Base-by-base conservation (phyloP, 1,284 basidiomycete species). In the Exobasidium cylindrosporum region DNA sequence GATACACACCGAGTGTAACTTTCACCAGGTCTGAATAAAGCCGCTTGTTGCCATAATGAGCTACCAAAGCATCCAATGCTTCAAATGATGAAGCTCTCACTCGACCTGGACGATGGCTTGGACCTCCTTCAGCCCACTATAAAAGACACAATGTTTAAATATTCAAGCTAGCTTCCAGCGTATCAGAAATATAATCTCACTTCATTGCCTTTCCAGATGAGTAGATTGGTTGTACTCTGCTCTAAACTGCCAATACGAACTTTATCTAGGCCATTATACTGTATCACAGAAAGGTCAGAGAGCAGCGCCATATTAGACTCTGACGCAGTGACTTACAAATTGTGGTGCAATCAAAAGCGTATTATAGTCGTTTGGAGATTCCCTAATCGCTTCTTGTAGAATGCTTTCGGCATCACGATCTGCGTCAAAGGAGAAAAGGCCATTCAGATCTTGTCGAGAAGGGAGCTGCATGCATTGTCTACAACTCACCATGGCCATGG, bases 171-270 rank as follows among this genome's bases (percentile, higher is more conserved):
- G 10, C 17, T 40, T 17, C 7, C 7, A 17, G 17, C 17, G 10
- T 7, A 40, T 10, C 10, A 40, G 17, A 40, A 40, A 17, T 17
- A 7, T 40, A 17, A 40, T 40, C 35, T 40, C 17, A 40, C 35
- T 17, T 50, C 47, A 28, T 50, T 50, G n/a, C 47, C 47, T 50
- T 26, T 50, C 47, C 47, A 50, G 26, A 24, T 50, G 5, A 50
- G 26, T 50, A 50, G 26, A 5, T 28, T 50, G 14, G 5, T 5
- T 24, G 2, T 26, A 4, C 26, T 17, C 7, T 40, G 35, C 7
- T 40, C 35, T 10, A 17, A 40, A 17, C 7, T 7, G 35, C 17
- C 35, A 40, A 7, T 40, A 7, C 17, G 7, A 17, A 17, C 17
- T 7, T 40, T 7, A 17, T 40, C 35, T 17, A 40, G 17, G 7